Evolutionary conservation across 2,329 filamentous ascomycete genomes (phyloP), one percentile per base, ranked within the genome.

Genomic region (Ascochyta rabiei): DNA sequence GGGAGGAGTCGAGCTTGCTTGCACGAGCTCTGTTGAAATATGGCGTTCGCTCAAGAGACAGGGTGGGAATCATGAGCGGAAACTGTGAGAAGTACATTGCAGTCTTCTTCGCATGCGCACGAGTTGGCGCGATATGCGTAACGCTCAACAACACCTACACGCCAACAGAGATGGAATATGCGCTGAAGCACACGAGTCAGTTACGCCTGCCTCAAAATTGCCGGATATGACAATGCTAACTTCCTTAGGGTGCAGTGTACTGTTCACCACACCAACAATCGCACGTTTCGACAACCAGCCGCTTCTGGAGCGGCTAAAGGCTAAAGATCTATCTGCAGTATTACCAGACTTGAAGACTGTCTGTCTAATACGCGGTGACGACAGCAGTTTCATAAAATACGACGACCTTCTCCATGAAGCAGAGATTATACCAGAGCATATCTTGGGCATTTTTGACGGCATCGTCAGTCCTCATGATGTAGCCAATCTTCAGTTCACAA

Each of bases 141-240:
- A 90, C 92, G 39, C 78, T 93, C 61, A 93, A 93, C 77, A 93
- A 91, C 75, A 93, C 89, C 0, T 93, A 93, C 70, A 93, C 89
- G 1, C 81, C 86, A 2, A 84, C 82, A 1, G 89, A 93, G 75
- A 86, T 88, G 42, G 82, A 86, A 70, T 88, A 89, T 72, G 89
- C 87, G 9, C 74, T 93, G 24, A 82, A 83, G 49, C 90, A 91
- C 67, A 86, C 88, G 15, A 85, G 86, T 88, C 75, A 62, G 79
- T 71, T 16, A 34, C 42, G 10, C 37, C 31, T 16, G 6, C 10
- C 8, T 31, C 16, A 16, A n/a, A 24, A 15, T 18, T 8, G 2
- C 8, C 6, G 9, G 21, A 31, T 3, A 1, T 6, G 5, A 23
- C 18, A 16, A 19, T 21, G 12, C 46, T 65, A 41, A 64, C 8